These are phyloP conservation scores for Austroboletus novae-zelandiae DNA, from an alignment of 1,284 basidiomycete species.

Conservation along the genomic window DNA sequence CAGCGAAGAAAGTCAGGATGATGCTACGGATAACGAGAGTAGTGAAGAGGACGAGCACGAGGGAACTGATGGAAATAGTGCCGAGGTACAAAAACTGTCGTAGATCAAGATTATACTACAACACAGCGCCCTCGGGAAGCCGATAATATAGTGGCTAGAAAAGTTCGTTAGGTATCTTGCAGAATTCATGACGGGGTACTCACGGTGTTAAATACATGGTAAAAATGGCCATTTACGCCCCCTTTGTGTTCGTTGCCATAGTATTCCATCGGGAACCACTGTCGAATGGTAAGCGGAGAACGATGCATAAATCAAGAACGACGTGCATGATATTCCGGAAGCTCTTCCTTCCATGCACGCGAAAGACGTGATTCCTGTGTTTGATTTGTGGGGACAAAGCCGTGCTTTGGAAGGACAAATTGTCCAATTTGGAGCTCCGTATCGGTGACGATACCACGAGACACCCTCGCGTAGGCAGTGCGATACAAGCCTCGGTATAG, in stretches of 20 bases:
- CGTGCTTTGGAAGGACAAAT: conserved; percentile 70
- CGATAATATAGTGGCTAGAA: conserved; percentile 66
- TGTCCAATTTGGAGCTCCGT: conserved; percentile 80
- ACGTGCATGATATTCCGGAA: conserved; percentile 63
- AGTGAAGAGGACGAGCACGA: conserved; percentile 18
- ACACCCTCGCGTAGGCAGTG: conserved; percentile 72
- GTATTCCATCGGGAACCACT: conserved; percentile 79
- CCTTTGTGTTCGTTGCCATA: conserved; percentile 51
- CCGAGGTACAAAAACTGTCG: conserved; percentile 10
- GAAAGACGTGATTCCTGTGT: conserved; percentile 62
- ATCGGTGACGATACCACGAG: conserved; percentile 70
- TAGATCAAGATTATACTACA: conserved; percentile 34
- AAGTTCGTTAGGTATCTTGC: neutral
- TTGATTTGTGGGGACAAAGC: conserved; percentile 54
- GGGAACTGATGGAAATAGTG: conserved; percentile 2
- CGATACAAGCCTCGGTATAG: conserved; percentile 81
- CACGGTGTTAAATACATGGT: conserved; percentile 74
- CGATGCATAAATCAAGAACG: neutral
- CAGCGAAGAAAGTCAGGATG: conserved; percentile 32
- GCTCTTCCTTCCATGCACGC: conserved; percentile 62
- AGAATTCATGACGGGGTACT: conserved; percentile 22
- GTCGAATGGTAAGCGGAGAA: neutral
- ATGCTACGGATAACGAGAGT: conserved; percentile 25
- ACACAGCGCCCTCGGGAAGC: conserved; percentile 50
- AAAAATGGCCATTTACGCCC: conserved; percentile 68